Evolutionary conservation across 108 stramenopile species (phyloP).

Genomic region (Skeletonema costatum): DNA sequence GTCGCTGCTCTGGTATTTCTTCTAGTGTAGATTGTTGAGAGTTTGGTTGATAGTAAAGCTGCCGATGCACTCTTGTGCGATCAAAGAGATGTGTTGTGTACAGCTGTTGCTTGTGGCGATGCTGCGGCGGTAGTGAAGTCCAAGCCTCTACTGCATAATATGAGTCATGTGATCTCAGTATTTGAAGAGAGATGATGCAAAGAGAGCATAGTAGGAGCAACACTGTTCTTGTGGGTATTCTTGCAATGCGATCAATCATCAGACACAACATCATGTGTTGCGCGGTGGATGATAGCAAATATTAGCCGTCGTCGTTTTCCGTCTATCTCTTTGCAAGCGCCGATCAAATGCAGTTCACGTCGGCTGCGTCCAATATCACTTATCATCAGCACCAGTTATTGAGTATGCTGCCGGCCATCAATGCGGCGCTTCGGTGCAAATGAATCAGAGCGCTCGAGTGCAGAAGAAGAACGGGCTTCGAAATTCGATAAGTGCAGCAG

Average conservation of each 20-base stretch:
- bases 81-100: neutral
- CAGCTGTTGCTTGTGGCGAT: neutral
- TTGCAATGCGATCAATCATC: neutral
- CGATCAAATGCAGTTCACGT: neutral
- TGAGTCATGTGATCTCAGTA: neutral
- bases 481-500: too few relatives aligned
- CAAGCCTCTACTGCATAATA: neutral
- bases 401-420: too few relatives aligned
- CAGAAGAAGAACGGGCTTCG: too few relatives aligned
- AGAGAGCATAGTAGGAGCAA: neutral
- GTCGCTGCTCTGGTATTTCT: neutral
- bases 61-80: neutral
- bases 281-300: neutral
- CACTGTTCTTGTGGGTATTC: neutral
- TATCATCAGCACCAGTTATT: too few relatives aligned
- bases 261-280: neutral
- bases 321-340: neutral
- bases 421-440: too few relatives aligned
- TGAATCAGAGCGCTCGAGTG: too few relatives aligned
- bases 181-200: neutral
- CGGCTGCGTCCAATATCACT: neutral
- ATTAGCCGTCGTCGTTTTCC: neutral
- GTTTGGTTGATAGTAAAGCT: neutral
- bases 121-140: neutral
- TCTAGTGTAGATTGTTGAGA: neutral